Evolutionary conservation across 345 rosid genomes (phyloP).

Genomic region (Microthlaspi erraticum): DNA sequence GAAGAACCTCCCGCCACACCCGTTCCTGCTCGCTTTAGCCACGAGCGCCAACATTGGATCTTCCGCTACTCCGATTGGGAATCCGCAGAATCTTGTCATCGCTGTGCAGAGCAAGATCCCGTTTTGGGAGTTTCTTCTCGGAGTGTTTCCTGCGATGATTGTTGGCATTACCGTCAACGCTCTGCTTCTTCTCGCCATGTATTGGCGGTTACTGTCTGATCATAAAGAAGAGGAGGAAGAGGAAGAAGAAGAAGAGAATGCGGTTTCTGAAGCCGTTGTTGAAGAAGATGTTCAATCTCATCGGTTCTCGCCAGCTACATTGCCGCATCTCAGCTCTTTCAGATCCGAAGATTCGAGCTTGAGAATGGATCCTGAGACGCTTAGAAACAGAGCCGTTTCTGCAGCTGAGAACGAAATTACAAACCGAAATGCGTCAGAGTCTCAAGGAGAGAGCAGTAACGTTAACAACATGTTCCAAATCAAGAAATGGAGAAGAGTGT

Average conservation of each 20-base stretch:
- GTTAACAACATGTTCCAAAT: conserved; percentile 4
- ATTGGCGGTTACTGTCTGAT: conserved; percentile 65
- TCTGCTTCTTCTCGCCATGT: conserved; percentile 61
- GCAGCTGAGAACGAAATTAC: conserved; percentile 46
- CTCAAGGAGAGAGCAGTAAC: conserved; percentile 33
- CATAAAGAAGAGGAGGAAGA: conserved; percentile 49
- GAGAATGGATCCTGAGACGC: conserved; percentile 47
- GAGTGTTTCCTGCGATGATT: conserved; percentile 73
- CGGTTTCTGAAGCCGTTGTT: conserved; percentile 44
- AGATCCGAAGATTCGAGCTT: conserved; percentile 55
- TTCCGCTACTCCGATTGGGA: conserved; percentile 86
- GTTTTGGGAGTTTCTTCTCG: conserved; percentile 62
- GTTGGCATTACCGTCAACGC: conserved; percentile 67
- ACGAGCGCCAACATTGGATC: conserved; percentile 90
- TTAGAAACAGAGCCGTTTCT: conserved; percentile 53
- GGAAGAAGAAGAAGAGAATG: conserved; percentile 48
- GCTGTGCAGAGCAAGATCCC: conserved; percentile 73
- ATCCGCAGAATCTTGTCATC: conserved; percentile 84
- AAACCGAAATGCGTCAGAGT: conserved; percentile 40
- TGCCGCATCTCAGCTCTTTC: conserved; percentile 56
- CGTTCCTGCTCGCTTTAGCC: conserved; percentile 80
- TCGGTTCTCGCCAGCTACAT: conserved; percentile 73
- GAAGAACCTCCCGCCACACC: conserved; percentile 80
- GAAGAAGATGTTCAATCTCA: conserved; percentile 63
- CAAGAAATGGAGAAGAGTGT: conserved; percentile 54